These are phyloP conservation scores for Monilinia fructigena DNA, from an alignment of 2,329 filamentous ascomycete genomes.

Conservation along the genomic window DNA sequence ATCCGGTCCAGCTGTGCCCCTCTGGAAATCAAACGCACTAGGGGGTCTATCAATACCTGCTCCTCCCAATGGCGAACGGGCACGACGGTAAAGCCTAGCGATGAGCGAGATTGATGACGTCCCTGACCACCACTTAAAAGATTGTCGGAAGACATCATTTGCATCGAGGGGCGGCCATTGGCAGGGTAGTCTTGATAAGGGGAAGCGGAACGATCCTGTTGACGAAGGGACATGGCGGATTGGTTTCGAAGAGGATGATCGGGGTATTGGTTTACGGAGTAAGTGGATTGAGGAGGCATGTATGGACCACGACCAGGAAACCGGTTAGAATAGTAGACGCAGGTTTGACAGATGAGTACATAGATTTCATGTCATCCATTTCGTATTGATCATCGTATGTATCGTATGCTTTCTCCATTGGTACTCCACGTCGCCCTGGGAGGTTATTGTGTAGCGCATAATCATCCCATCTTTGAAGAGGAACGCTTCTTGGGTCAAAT, in stretches of 20 bases:
- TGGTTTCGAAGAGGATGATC: constrained; percentile 59
- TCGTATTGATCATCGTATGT: constrained; percentile 81
- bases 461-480: constrained; percentile 95
- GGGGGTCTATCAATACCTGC: constrained; percentile 45
- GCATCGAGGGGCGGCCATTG: constrained; percentile 59
- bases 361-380: constrained; percentile 96
- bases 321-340: constrained; percentile 83
- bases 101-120: constrained; percentile 44
- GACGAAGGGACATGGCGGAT: constrained; percentile 65
- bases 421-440: constrained; percentile 79
- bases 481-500: constrained; percentile 90
- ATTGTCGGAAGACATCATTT: constrained; percentile 42
- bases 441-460: constrained; percentile 85
- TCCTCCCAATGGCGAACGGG: constrained; percentile 47
- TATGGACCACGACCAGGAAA: constrained; percentile 65
- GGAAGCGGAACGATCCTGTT: constrained; percentile 50
- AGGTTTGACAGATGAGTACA: constrained; percentile 89
- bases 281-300: constrained; percentile 79
- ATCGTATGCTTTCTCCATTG: constrained; percentile 63
- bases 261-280: constrained; percentile 47
- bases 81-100: constrained; percentile 45
- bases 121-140: constrained; percentile 42
- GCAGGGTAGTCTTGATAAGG: constrained; percentile 58
- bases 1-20: constrained; percentile 62
- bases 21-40: constrained; percentile 61